Conservation (phyloP, 805 yeast genomes). For the Metschnikowia continentalis region DNA sequence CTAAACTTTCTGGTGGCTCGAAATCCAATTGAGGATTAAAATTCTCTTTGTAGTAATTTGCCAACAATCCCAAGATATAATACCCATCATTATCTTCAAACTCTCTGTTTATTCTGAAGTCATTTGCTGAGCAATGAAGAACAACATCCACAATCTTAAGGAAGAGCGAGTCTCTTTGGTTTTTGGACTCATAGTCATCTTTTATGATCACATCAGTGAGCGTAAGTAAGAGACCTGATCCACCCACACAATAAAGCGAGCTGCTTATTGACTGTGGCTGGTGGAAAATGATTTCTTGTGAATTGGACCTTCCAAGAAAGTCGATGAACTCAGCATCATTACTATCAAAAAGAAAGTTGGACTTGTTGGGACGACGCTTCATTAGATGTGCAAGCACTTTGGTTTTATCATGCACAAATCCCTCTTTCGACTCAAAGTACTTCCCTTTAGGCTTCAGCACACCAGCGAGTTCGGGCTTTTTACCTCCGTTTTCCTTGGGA, state of each 20-base stretch:
- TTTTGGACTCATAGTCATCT: slow-evolving; percentile 16
- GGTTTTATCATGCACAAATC: slow-evolving; percentile 4
- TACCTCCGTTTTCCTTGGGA: background rate
- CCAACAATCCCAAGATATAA: slow-evolving; percentile 50
- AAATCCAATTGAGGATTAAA: slow-evolving; percentile 12
- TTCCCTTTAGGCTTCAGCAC: background rate
- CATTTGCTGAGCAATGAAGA: slow-evolving; percentile 40
- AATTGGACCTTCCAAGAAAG: slow-evolving; percentile 6
- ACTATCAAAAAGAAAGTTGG: slow-evolving; percentile 14
- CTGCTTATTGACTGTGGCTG: slow-evolving; percentile 25
- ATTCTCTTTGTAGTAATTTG: slow-evolving; percentile 42
- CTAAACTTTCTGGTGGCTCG: background rate
- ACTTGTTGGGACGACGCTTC: slow-evolving; percentile 3
- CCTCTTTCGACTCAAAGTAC: background rate
- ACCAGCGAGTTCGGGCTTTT: background rate
- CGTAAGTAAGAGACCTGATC: slow-evolving; percentile 43
- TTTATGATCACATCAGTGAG: slow-evolving; percentile 44
- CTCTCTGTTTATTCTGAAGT: slow-evolving; percentile 52
- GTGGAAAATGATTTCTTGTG: slow-evolving; percentile 18
- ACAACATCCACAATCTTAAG: slow-evolving; percentile 36
- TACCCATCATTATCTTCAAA: slow-evolving; percentile 61
- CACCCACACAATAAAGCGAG: slow-evolving; percentile 47
- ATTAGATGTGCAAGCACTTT: slow-evolving; percentile 2
- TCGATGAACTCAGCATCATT: slow-evolving; percentile 12
- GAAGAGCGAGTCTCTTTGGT: slow-evolving; percentile 23